Base-by-base conservation (phyloP, 1,139 yeast species). In the Blastobotrys apis region DNA sequence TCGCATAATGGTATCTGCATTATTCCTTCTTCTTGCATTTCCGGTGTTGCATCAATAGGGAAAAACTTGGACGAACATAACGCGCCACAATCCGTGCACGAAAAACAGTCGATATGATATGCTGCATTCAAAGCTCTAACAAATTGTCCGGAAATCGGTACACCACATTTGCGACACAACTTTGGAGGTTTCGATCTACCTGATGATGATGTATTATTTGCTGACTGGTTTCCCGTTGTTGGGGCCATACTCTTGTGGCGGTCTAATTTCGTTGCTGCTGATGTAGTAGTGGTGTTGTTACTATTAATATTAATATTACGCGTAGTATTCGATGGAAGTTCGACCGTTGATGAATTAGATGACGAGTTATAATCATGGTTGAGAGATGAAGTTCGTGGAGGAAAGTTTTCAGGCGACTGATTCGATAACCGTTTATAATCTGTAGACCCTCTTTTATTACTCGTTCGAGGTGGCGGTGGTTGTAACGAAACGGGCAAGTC, bases 1-100 rank as follows among this genome's bases (percentile, higher is more conserved):
- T 94, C 98, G 66, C 98, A 94, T 25, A 94, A 72, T 0, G 97
- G 87, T 3, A 86, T 81, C 51, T 80, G 79, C 4, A 74, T 79
- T 50, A 68, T 71, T 6, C 47, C 47, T 23, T 23, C 19, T 12
- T 25, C 40, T 15, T 36, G 38, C 19, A 72, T 67, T 17, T 69
- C 53, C n/a, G 54, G 55, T 13, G 55, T 55, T 17, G 52, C 53
- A 21, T 53, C 75, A 12, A 71, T 63, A 0, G 88, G 84, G 64
- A 82, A 82, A 58, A 82, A 82, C 57, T 81, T 82, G 20, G 82
- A 69, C 1, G 86, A 80, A 55, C 96, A 85, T 49, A 78, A 83
- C 21, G 72, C 72, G 2, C 81, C 81, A 67, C 97, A 90, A 58
- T 84, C 94, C 51, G 78, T 71, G 63, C 98, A 90, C 5, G 79